These are phyloP conservation scores for Graphilbum ipis-grandicollis DNA, from an alignment of 2,329 filamentous ascomycete genomes.

Conservation along the genomic window DNA sequence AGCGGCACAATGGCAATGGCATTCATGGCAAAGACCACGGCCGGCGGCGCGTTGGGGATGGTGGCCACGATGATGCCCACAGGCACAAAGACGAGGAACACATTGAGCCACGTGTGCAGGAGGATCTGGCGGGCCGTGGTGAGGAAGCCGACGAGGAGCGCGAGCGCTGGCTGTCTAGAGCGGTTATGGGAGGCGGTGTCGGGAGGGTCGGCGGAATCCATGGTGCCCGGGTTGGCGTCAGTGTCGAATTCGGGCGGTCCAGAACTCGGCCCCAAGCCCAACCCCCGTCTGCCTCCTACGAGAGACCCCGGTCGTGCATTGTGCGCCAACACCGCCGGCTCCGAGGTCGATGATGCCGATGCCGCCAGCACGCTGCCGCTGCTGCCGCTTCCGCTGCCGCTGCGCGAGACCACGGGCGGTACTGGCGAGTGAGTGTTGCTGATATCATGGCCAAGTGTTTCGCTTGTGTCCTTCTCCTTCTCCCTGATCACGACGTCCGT, in stretches of 20 bases:
- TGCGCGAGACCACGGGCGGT: not conserved
- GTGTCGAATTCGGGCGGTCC: not conserved
- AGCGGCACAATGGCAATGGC: conserved; percentile 60
- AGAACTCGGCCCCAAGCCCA: not conserved
- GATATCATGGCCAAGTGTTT: conserved; percentile 1
- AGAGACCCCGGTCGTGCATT: conserved; percentile 38
- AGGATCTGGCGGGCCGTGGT: conserved; percentile 42
- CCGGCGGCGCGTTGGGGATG: conserved; percentile 33
- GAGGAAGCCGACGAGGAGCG: conserved; percentile 15
- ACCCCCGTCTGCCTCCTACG: conserved; percentile 21
- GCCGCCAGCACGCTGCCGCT: conserved; percentile 1
- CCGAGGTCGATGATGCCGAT: conserved; percentile 3
- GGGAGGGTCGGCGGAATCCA: too few species aligned
- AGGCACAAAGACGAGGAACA: conserved; percentile 62
- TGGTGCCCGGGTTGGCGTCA: not conserved
- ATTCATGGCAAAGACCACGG: conserved; percentile 55
- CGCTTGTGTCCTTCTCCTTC: not conserved
- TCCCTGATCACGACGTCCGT: not conserved
- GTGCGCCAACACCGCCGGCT: conserved; percentile 19
- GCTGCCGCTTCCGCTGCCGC: not conserved
- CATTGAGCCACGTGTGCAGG: conserved; percentile 60
- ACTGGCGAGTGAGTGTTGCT: not conserved
- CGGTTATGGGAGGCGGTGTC: too few species aligned
- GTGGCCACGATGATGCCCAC: conserved; percentile 52
- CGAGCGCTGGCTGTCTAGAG: too few species aligned